Percentiles rank a stretch among this genome's conserved stretches.
Evolutionary conservation across 75 land plant genomes (phyloP).

Genomic region (Pinus tabuliformis): DNA sequence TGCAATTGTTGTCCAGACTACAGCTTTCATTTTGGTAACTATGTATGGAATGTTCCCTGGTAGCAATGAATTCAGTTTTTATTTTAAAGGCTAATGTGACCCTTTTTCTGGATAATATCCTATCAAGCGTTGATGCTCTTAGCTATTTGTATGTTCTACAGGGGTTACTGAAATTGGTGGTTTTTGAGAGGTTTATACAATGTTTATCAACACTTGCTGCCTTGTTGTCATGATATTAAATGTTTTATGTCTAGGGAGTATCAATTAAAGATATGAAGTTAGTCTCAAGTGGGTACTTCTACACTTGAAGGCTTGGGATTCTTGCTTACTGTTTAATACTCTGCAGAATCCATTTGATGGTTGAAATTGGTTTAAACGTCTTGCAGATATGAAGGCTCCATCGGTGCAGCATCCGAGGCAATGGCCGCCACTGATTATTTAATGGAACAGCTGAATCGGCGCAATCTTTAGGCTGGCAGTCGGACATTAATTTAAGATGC

Average conservation of each 20-base stretch:
- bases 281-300: neutral
- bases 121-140: neutral
- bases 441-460: slow-evolving; percentile 23
- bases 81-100: neutral
- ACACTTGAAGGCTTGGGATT: neutral
- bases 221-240: neutral
- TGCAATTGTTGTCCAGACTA: slow-evolving; percentile 58
- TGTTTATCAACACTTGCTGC: neutral
- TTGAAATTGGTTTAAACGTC: neutral
- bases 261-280: neutral
- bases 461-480: slow-evolving; percentile 20
- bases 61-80: neutral
- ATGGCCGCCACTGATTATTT: slow-evolving; percentile 68
- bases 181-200: neutral
- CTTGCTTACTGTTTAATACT: neutral
- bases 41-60: slow-evolving; percentile 34
- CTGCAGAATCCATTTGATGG: neutral
- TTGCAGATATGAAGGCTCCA: slow-evolving; percentile 68
- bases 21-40: slow-evolving; percentile 56
- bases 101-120: neutral
- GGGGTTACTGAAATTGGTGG: neutral
- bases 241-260: no score
- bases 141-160: neutral
- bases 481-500: no score
- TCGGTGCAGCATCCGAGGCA: slow-evolving; percentile 71